Evolutionary conservation across 2,329 filamentous ascomycete species (phyloP).

Genomic region (Madurella fahalii): DNA sequence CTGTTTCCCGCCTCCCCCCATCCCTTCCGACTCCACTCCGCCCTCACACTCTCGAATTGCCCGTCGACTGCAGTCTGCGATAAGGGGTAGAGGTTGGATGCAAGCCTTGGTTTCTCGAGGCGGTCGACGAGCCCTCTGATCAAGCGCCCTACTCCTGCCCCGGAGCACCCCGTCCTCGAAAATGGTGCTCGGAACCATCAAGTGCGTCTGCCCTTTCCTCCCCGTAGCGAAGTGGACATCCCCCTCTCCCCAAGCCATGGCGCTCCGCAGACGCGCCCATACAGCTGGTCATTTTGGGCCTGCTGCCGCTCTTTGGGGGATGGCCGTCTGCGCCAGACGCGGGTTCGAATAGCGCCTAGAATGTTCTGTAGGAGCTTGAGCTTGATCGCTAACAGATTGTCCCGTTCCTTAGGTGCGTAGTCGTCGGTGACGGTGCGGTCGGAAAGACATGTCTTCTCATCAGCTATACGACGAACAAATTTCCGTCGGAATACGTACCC

Average conservation of each 20-base stretch:
- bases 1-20: constrained; percentile 18
- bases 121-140: constrained; percentile 15
- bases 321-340: background rate
- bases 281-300: constrained; percentile 10
- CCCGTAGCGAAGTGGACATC: constrained; percentile 13
- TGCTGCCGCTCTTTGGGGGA: background rate
- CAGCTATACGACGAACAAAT: constrained; percentile 99
- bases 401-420: constrained; percentile 70
- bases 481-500: constrained; percentile 98
- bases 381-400: constrained; percentile 13
- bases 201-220: constrained; percentile 43
- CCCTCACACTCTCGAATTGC: constrained; percentile 23
- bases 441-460: constrained; percentile 99
- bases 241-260: background rate
- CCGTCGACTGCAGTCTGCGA: constrained; percentile 22
- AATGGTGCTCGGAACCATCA: constrained; percentile 62
- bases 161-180: constrained; percentile 39
- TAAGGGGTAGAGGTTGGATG: constrained; percentile 24
- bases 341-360: constrained; percentile 1
- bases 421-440: constrained; percentile 98
- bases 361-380: background rate
- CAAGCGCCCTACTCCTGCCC: constrained; percentile 33
- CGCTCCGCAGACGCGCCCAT: background rate
- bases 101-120: constrained; percentile 17
- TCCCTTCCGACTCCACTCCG: constrained; percentile 25